Conservation (phyloP, 106 monocot species). For the Phalaenopsis aphrodite region DNA sequence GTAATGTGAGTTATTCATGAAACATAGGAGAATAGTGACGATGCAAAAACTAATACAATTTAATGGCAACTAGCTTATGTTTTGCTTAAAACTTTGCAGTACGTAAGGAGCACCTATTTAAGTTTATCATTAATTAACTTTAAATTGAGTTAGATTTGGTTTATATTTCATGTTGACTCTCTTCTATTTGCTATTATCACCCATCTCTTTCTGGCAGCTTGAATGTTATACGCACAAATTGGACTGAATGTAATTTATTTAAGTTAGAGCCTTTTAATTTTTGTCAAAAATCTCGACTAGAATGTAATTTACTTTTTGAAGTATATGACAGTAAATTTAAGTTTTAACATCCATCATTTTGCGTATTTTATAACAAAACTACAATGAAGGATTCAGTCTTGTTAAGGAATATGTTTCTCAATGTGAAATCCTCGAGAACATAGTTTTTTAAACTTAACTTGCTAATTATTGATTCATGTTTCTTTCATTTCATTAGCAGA, state of each 20-base stretch:
- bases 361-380: not conserved
- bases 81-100: no score
- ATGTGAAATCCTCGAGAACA: not conserved
- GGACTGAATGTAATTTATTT: no score
- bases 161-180: no score
- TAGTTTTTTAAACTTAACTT: not conserved
- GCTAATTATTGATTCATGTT: not conserved
- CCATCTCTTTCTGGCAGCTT: no score
- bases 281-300: not conserved
- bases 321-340: not conserved
- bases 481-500: not conserved
- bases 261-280: no score
- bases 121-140: no score
- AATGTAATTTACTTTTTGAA: not conserved
- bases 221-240: no score
- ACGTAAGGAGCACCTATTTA: no score
- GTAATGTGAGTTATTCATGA: not conserved
- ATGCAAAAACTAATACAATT: no score
- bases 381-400: not conserved
- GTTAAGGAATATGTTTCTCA: not conserved
- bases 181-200: no score
- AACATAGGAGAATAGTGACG: not conserved
- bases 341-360: not conserved
- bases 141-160: no score
- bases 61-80: no score